A percentile compares a stretch with the other conserved stretches of the same genome.
These are phyloP conservation scores for Russula olivacea DNA, from an alignment of 768 basidiomycete species.

Conservation along the genomic window DNA sequence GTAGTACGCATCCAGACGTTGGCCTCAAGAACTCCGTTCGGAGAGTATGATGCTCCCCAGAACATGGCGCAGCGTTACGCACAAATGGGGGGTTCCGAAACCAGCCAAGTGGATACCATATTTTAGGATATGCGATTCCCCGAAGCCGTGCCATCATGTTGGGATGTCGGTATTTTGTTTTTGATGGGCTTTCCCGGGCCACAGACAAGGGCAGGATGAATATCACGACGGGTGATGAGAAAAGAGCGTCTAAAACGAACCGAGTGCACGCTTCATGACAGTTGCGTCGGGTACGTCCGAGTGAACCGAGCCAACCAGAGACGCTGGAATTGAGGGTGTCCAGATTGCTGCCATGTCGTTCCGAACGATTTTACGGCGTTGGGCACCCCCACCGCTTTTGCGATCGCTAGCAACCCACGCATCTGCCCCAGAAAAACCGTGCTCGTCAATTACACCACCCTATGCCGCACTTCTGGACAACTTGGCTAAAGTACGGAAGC, in stretches of 20 bases:
- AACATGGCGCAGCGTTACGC: not conserved
- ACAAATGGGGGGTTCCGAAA: not conserved
- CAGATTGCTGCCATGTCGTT: constrained; percentile 14
- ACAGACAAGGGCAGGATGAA: too few species aligned
- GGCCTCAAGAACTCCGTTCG: not conserved
- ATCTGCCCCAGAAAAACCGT: constrained; percentile 47
- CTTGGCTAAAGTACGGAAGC: constrained; percentile 58
- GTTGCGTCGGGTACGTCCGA: not conserved
- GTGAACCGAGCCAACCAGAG: not conserved
- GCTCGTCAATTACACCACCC: constrained; percentile 76
- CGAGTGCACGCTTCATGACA: too few species aligned
- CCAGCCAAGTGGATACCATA: too few species aligned
- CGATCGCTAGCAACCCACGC: constrained; percentile 38
- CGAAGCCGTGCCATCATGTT: too few species aligned
- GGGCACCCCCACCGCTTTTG: not conserved
- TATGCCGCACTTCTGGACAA: constrained; percentile 67
- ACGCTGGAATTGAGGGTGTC: not conserved
- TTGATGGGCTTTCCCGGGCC: not conserved
- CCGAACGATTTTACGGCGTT: constrained; percentile 7
- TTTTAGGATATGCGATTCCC: too few species aligned
- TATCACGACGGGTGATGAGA: not conserved
- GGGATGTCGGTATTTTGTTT: not conserved
- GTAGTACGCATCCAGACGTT: not conserved
- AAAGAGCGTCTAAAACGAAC: not conserved
- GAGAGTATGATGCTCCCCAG: not conserved